Evolutionary conservation across 805 yeast genomes (phyloP).

Genomic region (Wickerhamia fluorescens): DNA sequence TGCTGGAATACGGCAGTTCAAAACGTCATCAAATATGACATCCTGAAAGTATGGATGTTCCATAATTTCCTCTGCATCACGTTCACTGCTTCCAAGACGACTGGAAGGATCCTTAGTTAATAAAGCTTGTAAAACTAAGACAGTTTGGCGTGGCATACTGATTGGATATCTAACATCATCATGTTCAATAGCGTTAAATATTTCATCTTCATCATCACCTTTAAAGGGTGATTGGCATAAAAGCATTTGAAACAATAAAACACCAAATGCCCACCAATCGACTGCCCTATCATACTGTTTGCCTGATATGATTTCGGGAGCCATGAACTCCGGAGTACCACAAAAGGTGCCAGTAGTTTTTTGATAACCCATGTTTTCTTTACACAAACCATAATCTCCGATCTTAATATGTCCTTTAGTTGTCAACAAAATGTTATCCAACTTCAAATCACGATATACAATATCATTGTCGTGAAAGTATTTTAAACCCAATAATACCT

Average conservation of each 20-base stretch:
- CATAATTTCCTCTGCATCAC: constrained; percentile 92
- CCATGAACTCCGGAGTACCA: constrained; percentile 99
- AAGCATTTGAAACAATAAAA: constrained; percentile 90
- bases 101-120: constrained; percentile 80
- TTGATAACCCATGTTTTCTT: constrained; percentile 83
- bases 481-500: constrained; percentile 83
- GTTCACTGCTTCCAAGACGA: constrained; percentile 81
- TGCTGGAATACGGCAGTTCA: constrained; percentile 64
- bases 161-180: constrained; percentile 97
- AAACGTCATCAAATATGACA: constrained; percentile 82
- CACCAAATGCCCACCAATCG: constrained; percentile 99
- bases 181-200: constrained; percentile 89
- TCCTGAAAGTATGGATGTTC: constrained; percentile 89
- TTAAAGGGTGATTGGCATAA: constrained; percentile 95
- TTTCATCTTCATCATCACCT: constrained; percentile 96
- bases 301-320: constrained; percentile 93
- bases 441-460: constrained; percentile 90
- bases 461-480: constrained; percentile 95
- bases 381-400: constrained; percentile 96
- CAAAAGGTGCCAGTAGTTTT: constrained; percentile 90
- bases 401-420: constrained; percentile 91
- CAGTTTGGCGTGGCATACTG: constrained; percentile 95
- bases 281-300: constrained; percentile 90
- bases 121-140: constrained; percentile 84
- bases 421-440: constrained; percentile 87